Evolutionary conservation across 2,329 filamentous ascomycete species (phyloP).

Genomic region (Aspergillus tanneri): DNA sequence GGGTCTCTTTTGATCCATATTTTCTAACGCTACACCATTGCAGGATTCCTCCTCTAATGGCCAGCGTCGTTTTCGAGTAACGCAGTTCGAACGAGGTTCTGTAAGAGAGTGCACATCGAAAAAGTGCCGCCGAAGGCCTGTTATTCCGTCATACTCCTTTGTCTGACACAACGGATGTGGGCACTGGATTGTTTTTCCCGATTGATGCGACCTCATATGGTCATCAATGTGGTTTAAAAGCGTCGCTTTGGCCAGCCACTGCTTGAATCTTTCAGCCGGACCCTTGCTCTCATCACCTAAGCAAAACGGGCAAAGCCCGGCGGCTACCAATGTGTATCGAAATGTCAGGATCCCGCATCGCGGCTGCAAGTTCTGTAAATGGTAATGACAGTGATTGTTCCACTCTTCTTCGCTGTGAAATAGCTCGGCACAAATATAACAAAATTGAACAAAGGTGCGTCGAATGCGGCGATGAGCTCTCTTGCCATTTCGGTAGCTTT

Average conservation of each 20-base stretch:
- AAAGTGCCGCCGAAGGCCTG: slow-evolving; percentile 7
- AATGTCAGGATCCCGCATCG: slow-evolving; percentile 14
- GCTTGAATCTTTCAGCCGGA: slow-evolving; percentile 7
- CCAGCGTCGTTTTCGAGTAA: slow-evolving; percentile 9
- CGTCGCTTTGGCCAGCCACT: slow-evolving; percentile 13
- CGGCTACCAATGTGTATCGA: slow-evolving; percentile 12
- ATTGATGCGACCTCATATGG: neutral
- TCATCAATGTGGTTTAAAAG: slow-evolving; percentile 14
- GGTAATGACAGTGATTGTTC: slow-evolving; percentile 4
- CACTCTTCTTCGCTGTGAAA: slow-evolving; percentile 6
- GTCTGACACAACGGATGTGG: slow-evolving; percentile 9
- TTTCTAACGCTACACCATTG: neutral
- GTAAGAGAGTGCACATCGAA: slow-evolving; percentile 12
- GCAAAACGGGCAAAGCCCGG: slow-evolving; percentile 15
- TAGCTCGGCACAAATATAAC: slow-evolving; percentile 13
- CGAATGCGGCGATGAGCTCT: slow-evolving; percentile 7
- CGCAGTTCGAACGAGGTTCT: slow-evolving; percentile 11
- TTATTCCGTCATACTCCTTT: slow-evolving; percentile 1
- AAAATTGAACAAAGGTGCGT: slow-evolving; percentile 10
- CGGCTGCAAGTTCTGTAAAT: slow-evolving; percentile 7
- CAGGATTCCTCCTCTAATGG: neutral
- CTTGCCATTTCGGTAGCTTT: slow-evolving; percentile 14
- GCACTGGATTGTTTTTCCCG: neutral
- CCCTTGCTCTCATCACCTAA: slow-evolving; percentile 10
- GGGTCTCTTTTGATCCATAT: neutral